These are phyloP conservation scores for Alternaria solani DNA, from an alignment of 2,329 filamentous ascomycete genomes.

Conservation along the genomic window DNA sequence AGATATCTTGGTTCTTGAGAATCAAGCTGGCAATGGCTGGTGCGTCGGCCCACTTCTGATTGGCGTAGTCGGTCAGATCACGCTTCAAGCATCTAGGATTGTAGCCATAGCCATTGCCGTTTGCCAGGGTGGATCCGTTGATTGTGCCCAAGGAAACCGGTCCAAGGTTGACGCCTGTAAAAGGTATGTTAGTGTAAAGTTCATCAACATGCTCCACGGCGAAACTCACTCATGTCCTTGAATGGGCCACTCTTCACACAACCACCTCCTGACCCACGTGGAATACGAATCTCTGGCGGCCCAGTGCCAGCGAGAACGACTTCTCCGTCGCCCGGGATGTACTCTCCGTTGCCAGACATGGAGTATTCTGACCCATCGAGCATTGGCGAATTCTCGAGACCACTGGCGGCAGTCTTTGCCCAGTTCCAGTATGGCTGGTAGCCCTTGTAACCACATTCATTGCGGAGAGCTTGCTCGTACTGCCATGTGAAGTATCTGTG, in stretches of 20 bases:
- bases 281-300: conserved; percentile 46
- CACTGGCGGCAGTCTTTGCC: conserved; percentile 56
- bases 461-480: conserved; percentile 52
- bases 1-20: conserved; percentile 31
- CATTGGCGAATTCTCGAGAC: conserved; percentile 57
- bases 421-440: conserved; percentile 62
- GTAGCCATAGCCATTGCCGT: conserved; percentile 25
- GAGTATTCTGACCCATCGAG: conserved; percentile 63
- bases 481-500: conserved; percentile 53
- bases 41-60: conserved; percentile 35
- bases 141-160: conserved; percentile 22
- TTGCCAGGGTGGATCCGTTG: conserved; percentile 38
- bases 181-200: background rate
- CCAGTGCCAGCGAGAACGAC: conserved; percentile 32
- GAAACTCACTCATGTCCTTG: conserved; percentile 46
- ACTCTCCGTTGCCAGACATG: conserved; percentile 57
- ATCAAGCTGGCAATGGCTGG: conserved; percentile 33
- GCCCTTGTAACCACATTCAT: conserved; percentile 55
- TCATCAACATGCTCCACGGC: fast-evolving
- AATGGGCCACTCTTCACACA: conserved; percentile 63
- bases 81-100: conserved; percentile 40
- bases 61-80: conserved; percentile 34
- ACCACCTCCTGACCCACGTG: conserved; percentile 63
- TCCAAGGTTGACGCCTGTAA: conserved; percentile 24
- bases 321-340: conserved; percentile 36